These are phyloP conservation scores for Puccinia coronata DNA, from an alignment of 1,284 basidiomycete species.

Conservation along the genomic window DNA sequence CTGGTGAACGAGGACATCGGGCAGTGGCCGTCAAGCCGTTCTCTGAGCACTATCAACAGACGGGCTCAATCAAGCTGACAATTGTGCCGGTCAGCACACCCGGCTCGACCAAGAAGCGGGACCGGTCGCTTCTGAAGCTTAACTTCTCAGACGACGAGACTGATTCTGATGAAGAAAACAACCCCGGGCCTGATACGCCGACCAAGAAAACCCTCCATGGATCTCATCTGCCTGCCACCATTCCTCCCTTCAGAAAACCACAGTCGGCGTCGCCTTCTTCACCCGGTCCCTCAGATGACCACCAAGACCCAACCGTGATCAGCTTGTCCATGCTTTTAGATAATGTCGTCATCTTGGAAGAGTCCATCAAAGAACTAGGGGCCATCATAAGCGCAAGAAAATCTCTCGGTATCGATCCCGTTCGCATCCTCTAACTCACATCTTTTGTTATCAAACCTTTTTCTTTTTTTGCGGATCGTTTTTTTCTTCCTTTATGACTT, in stretches of 20 bases:
- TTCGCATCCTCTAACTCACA: slow-evolving; percentile 49
- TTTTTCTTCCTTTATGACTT: slow-evolving; percentile 2
- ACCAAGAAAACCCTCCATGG: slow-evolving; percentile 50
- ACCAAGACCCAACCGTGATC: slow-evolving; percentile 60
- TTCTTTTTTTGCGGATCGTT: slow-evolving; percentile 54
- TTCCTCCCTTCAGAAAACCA: neutral
- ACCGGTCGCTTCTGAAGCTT: neutral
- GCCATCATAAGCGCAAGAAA: slow-evolving; percentile 82
- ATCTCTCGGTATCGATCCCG: slow-evolving; percentile 76
- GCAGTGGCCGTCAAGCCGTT: slow-evolving; percentile 24
- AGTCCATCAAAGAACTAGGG: slow-evolving; percentile 88
- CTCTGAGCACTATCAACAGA: slow-evolving; percentile 41
- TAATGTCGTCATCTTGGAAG: slow-evolving; percentile 92
- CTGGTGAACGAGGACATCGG: neutral
- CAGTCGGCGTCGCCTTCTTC: neutral
- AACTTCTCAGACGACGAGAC: slow-evolving; percentile 36
- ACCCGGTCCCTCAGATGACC: slow-evolving; percentile 50
- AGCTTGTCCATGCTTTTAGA: slow-evolving; percentile 83
- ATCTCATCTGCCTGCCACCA: slow-evolving; percentile 6
- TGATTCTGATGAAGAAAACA: slow-evolving; percentile 4
- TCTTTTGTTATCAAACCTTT: neutral
- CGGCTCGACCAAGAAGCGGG: slow-evolving; percentile 12
- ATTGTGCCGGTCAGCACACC: slow-evolving; percentile 57
- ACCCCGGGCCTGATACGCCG: slow-evolving; percentile 45
- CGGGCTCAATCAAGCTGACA: slow-evolving; percentile 55